Evolutionary conservation across 202 grass and related monocot species (phyloP), one percentile per base, ranked within the genome.

Genomic region (Panicum hallii): DNA sequence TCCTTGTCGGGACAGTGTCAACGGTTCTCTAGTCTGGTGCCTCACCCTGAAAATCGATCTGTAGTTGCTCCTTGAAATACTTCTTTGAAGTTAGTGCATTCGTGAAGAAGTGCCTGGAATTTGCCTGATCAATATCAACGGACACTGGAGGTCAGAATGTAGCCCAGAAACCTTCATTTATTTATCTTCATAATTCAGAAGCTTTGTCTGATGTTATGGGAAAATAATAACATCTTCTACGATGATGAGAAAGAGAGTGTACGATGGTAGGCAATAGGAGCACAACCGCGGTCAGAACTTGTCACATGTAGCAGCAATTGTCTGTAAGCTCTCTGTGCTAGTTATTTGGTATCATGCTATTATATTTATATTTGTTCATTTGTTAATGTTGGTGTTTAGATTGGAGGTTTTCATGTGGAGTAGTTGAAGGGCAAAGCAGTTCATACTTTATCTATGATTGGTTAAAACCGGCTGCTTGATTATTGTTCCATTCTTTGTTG

Each of bases 311-410:
- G 16, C 70, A 36, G 34, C 10, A 30, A 17, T 66, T 63, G 28
- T 34, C 61, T 34, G 26, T 63, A 32, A 63, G 28, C 7, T 72
- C 44, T 28, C 13, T 10, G 45, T 13, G 46, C 7, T 1, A 72
- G 23, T 72, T 48, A 49, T 32, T 72, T 72, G 70, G 28, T 23
- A 64, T 79, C 16, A 38, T 32, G 26, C 9, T 34, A 78, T 19
- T 64, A 11, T 49, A 19, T 46, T 79, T 78, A 38, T 79, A 19
- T 66, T 15, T 74, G 28, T 16, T 38, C 30, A 38, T 79, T 32
- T 74, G 48, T 63, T 66, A 12, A 66, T 26, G 16, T 79, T 67
- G 16, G 17, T 67, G 41, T 67, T 49, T 4, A 28, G 36, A n/a
- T 66, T 4, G 6, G 30, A 79, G 17, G 44, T 67, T 79, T 80